These are phyloP conservation scores for Paraurostyla sp. DNA, from an alignment of 73 alveolate species.

Conservation along the genomic window DNA sequence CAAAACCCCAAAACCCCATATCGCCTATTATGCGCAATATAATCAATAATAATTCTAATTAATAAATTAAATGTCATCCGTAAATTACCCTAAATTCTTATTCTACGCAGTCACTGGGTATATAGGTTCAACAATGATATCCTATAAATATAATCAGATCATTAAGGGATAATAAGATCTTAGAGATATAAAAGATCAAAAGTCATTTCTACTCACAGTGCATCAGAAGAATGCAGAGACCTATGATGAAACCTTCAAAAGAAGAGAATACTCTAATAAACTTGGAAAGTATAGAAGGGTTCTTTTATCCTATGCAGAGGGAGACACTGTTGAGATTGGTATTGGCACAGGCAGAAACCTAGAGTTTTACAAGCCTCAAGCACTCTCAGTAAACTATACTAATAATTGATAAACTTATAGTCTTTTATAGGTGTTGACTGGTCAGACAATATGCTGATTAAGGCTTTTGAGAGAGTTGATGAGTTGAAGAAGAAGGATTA, in stretches of 20 bases:
- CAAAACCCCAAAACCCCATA: too few relatives aligned
- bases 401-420: background rate
- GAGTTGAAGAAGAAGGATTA: constrained; percentile 1
- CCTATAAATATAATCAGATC: constrained; percentile 28
- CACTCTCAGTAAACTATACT: background rate
- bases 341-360: constrained; percentile 72
- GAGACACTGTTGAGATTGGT: constrained; percentile 67
- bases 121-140: background rate
- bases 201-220: constrained; percentile 1
- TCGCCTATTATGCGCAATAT: too few relatives aligned
- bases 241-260: constrained; percentile 50
- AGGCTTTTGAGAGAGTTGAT: constrained; percentile 70
- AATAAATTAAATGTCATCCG: constrained; percentile 18
- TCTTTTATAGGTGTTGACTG: constrained; percentile 67
- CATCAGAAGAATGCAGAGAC: constrained; percentile 67
- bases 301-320: constrained; percentile 60
- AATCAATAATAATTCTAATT: background rate
- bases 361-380: constrained; percentile 27
- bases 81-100: background rate
- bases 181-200: constrained; percentile 27
- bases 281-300: constrained; percentile 21
- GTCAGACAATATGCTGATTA: constrained; percentile 70
- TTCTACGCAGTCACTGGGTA: constrained; percentile 37
- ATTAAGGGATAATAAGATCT: constrained; percentile 32
- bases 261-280: constrained; percentile 61